Conservation (phyloP, 2,329 filamentous ascomycete genomes). For the Nannizziopsis barbatae region DNA sequence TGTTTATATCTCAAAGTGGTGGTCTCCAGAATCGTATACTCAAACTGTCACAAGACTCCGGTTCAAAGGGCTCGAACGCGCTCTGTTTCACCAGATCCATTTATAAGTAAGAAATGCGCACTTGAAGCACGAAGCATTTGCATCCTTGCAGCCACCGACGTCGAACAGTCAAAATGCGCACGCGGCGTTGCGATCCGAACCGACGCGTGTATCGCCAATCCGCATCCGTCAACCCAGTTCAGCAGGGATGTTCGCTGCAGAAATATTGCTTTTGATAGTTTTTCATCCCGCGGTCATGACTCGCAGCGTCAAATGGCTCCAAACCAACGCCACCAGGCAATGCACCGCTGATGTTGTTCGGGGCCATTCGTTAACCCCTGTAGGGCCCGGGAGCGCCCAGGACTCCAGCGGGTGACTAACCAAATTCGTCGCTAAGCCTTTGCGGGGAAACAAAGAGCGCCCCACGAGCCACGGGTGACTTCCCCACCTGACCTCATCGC, state of each 20-base stretch:
- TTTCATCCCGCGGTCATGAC: neutral
- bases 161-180: neutral
- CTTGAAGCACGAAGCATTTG: neutral
- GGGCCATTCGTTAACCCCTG: neutral
- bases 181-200: constrained; percentile 5
- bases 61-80: too few relatives aligned
- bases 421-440: neutral
- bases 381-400: neutral
- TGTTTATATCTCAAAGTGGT: too few relatives aligned
- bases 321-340: too few relatives aligned
- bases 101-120: neutral
- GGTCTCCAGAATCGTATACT: too few relatives aligned
- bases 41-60: too few relatives aligned
- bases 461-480: constrained; percentile 8
- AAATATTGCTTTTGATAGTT: neutral
- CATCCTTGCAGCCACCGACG: neutral
- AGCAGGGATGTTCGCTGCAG: neutral
- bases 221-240: too few relatives aligned
- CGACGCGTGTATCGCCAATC: neutral
- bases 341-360: too few relatives aligned
- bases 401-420: neutral
- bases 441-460: neutral
- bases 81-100: too few relatives aligned
- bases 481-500: constrained; percentile 14
- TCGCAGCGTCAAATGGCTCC: too few relatives aligned